Percentiles rank a stretch among this genome's conserved stretches.
Evolutionary conservation across 1,284 basidiomycete species (phyloP).

Genomic region (Melanopsichium pennsylvanicum): DNA sequence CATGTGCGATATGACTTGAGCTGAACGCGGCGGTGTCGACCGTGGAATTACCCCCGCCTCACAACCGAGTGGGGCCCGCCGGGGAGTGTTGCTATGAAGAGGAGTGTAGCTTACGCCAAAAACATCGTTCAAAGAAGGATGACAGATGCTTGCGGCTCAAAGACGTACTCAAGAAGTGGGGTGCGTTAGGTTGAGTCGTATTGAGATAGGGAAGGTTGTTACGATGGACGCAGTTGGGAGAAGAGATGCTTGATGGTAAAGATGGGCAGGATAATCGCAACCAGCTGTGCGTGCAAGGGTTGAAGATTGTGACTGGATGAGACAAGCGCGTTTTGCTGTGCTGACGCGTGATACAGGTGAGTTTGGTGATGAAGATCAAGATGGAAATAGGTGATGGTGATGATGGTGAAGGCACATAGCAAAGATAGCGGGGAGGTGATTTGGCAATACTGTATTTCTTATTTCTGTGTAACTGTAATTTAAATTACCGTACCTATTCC

Average conservation of each 20-base stretch:
- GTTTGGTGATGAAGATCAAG: background rate
- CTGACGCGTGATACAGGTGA: too few species aligned
- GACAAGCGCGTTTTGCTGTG: too few species aligned
- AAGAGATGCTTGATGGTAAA: too few species aligned
- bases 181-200: too few species aligned
- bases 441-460: too few species aligned
- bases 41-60: background rate
- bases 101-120: background rate
- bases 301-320: background rate
- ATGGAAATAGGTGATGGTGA: background rate
- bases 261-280: background rate
- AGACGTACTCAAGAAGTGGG: too few species aligned
- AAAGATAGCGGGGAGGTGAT: too few species aligned
- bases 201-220: background rate
- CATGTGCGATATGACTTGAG: background rate
- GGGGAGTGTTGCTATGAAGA: background rate
- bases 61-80: slow-evolving; percentile 1
- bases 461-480: too few species aligned
- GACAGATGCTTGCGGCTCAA: background rate
- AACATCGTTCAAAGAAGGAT: background rate
- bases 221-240: too few species aligned
- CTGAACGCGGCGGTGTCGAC: background rate
- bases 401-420: slow-evolving; percentile 3
- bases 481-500: too few species aligned
- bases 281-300: background rate